Evolutionary conservation across 192 early-diverging fungal species (phyloP).

Genomic region (Podochytrium sp.): DNA sequence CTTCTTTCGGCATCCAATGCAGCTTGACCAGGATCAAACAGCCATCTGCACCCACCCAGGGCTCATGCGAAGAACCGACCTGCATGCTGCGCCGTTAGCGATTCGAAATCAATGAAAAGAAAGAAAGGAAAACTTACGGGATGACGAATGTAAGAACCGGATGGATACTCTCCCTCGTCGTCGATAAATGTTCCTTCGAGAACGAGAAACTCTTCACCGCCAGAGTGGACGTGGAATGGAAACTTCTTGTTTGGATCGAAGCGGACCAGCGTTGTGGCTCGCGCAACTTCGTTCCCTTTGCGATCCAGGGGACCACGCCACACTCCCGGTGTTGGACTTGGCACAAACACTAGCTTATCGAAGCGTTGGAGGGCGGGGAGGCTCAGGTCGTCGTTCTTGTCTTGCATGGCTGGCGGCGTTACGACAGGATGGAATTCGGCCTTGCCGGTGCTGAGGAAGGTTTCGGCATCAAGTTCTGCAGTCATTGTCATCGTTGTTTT

Average conservation of each 20-base stretch:
- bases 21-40: constrained; percentile 39
- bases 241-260: constrained; percentile 30
- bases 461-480: no score
- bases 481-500: no score
- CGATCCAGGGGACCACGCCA: constrained; percentile 19
- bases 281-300: constrained; percentile 28
- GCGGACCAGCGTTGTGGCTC: constrained; percentile 35
- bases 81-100: neutral
- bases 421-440: no score
- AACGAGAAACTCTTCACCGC: constrained; percentile 44
- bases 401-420: neutral
- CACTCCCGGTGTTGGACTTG: constrained; percentile 5
- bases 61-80: constrained; percentile 28
- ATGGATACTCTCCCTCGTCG: constrained; percentile 34
- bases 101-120: no score
- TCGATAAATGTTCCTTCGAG: constrained; percentile 35
- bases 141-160: constrained; percentile 34
- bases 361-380: constrained; percentile 5
- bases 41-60: constrained; percentile 27
- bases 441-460: no score
- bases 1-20: constrained; percentile 23
- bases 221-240: constrained; percentile 25
- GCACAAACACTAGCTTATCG: constrained; percentile 17
- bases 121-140: no score
- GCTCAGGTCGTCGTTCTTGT: constrained; percentile 29